These are phyloP conservation scores for Licmophora abbreviata DNA, from an alignment of 108 stramenopile genomes.

Conservation along the genomic window DNA sequence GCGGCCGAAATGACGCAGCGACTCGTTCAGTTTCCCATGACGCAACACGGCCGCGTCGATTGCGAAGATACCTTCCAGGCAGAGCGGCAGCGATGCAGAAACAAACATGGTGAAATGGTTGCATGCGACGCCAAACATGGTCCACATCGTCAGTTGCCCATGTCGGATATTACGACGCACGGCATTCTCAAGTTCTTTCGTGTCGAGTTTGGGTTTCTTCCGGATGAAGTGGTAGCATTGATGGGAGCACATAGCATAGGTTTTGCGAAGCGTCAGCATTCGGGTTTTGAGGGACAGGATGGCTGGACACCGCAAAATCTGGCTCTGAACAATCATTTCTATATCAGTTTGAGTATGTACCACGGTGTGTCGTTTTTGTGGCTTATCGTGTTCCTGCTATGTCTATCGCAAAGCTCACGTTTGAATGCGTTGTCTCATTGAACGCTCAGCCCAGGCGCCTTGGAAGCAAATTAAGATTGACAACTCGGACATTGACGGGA, in stretches of 20 bases:
- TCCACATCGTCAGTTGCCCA: constrained; percentile 14
- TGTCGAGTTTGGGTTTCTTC: constrained; percentile 27
- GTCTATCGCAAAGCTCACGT: neutral
- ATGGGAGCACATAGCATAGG: constrained; percentile 58
- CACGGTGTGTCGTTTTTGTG: too few species aligned
- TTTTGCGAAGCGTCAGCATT: constrained; percentile 19
- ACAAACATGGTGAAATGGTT: constrained; percentile 9
- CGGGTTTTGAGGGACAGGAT: constrained; percentile 30
- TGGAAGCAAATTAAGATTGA: constrained; percentile 18
- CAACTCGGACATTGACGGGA: constrained; percentile 12
- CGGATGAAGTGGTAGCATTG: constrained; percentile 36
- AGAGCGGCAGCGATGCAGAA: constrained; percentile 13
- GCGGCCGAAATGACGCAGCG: constrained; percentile 28
- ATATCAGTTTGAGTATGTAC: too few species aligned
- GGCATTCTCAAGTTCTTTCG: constrained; percentile 28
- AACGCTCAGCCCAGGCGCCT: neutral
- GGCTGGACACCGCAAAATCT: constrained; percentile 10
- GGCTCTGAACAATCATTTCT: constrained; percentile 6
- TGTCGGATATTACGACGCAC: constrained; percentile 12
- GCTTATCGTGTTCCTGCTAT: too few species aligned
- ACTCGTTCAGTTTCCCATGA: constrained; percentile 19
- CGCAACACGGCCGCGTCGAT: constrained; percentile 18
- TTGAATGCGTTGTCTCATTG: neutral
- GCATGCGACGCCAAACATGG: constrained; percentile 13
- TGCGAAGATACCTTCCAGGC: constrained; percentile 12